These are phyloP conservation scores for Alternaria sp. DNA, from an alignment of 2,329 filamentous ascomycete species.

Conservation along the genomic window DNA sequence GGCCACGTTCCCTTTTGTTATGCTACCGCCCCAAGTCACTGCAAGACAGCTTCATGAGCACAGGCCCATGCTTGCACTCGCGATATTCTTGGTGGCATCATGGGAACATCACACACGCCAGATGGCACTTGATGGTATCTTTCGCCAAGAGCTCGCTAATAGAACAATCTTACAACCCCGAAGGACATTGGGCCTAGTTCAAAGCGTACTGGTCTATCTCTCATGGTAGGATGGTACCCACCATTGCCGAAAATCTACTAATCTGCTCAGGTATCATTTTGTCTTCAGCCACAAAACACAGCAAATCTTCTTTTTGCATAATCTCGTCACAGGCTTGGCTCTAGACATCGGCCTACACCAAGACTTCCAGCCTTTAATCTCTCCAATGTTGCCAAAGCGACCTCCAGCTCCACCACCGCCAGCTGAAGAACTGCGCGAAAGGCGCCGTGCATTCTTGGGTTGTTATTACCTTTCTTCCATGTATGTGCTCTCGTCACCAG, in stretches of 20 bases:
- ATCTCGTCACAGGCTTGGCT: constrained; percentile 39
- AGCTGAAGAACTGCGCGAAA: constrained; percentile 29
- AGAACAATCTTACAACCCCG: constrained; percentile 40
- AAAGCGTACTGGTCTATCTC: constrained; percentile 44
- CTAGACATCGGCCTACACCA: constrained; percentile 41
- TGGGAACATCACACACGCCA: constrained; percentile 37
- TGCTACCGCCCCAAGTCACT: constrained; percentile 21
- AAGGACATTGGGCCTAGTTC: constrained; percentile 37
- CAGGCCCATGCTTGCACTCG: constrained; percentile 43
- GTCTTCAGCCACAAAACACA: constrained; percentile 46
- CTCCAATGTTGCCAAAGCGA: constrained; percentile 11
- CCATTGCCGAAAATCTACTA: neutral
- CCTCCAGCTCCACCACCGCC: constrained; percentile 19
- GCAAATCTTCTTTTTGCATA: constrained; percentile 42
- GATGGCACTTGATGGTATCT: constrained; percentile 34
- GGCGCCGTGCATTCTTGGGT: constrained; percentile 40
- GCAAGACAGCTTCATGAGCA: constrained; percentile 25
- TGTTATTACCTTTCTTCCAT: constrained; percentile 45
- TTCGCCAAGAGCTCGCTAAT: constrained; percentile 40
- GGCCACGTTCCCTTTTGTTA: constrained; percentile 40
- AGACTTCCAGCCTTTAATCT: constrained; percentile 22
- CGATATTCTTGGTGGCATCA: constrained; percentile 37
- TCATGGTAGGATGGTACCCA: constrained; percentile 31
- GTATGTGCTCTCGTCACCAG: constrained; percentile 14
- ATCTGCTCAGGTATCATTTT: constrained; percentile 40